Evolutionary conservation across 805 yeast genomes (phyloP), one percentile per base, ranked within the genome.

Genomic region (Wickerhamomyces hampshirensis): DNA sequence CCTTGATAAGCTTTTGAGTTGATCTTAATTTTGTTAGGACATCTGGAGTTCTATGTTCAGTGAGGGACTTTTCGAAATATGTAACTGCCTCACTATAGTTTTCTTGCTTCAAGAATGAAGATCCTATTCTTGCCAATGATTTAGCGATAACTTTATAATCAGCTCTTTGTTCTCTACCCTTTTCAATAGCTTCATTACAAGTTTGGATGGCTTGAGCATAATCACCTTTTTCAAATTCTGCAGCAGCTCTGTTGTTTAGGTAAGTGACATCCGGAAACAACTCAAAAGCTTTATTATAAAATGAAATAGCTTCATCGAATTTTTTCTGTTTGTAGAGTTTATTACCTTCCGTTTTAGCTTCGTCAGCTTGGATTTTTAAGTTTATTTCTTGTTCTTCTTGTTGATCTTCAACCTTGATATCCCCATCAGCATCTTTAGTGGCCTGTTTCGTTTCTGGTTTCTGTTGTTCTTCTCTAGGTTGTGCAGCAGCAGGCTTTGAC

Each of bases 31-130:
- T 93, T 51, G 77, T 78, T 53, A 93, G 72, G 18, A 86, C 85
- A 40, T 88, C 97, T 18, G 98, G 95, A 16, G 95, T 86, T 68
- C 99, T 80, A 66, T 88, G 96, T 69, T 93, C 99, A 31, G 98
- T 93, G 56, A 93, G 71, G 1, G 98, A 84, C 63, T 84, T 87
- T 63, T 89, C 91, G 56, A 84, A 91, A 59, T 53, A 75, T 55
- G 78, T 82, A 44, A 78, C 79, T 15, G 98, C 96, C 34, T 73
- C 69, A 43, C 70, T 66, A 55, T 81, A 69, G 43, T 91, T 83
- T 43, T 77, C 83, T 58, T 73, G 66, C 65, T 93, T 93, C 55
- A 77, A 65, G 62, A 85, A 87, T 23, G 81, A 63, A 58, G 76
- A 83, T 63, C 97, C 98, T 40, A 87, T 72, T 64, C 98, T 81